These are phyloP conservation scores for Neoscytalidium dimidiatum DNA, from an alignment of 2,329 filamentous ascomycete species.

Conservation along the genomic window DNA sequence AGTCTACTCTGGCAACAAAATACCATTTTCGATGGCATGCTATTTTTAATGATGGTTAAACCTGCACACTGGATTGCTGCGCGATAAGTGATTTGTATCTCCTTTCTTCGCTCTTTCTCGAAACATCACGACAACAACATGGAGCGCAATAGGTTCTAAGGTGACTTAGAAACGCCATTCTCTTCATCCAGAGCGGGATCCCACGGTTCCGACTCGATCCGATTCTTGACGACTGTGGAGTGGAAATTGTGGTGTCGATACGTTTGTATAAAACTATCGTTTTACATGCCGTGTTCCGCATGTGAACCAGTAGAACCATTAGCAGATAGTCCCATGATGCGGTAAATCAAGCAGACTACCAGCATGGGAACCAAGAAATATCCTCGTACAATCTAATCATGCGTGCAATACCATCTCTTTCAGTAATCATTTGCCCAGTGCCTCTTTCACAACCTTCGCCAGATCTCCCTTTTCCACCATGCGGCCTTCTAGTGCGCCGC, in stretches of 20 bases:
- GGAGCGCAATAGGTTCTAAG: no score
- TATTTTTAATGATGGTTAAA: no score
- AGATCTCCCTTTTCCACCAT: conserved; percentile 65
- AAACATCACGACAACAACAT: no score
- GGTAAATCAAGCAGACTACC: not conserved
- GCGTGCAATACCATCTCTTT: not conserved
- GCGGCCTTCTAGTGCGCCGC: conserved; percentile 60
- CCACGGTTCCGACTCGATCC: no score
- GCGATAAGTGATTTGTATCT: no score
- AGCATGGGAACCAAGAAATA: not conserved
- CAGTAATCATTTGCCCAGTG: not conserved
- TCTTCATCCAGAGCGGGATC: no score
- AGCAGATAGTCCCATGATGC: not conserved
- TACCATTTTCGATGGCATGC: no score
- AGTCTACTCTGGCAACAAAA: no score
- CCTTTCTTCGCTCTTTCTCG: no score
- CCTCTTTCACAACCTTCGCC: conserved; percentile 61
- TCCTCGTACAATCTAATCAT: not conserved
- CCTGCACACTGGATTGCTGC: no score
- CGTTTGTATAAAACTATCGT: conserved; percentile 3
- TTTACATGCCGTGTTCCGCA: not conserved
- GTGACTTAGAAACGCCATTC: no score
- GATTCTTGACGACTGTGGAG: not conserved
- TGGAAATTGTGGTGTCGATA: not conserved
- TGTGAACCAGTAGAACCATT: not conserved